Base-by-base conservation (phyloP, 2,329 filamentous ascomycete genomes). In the Juglanconis oblonga region DNA sequence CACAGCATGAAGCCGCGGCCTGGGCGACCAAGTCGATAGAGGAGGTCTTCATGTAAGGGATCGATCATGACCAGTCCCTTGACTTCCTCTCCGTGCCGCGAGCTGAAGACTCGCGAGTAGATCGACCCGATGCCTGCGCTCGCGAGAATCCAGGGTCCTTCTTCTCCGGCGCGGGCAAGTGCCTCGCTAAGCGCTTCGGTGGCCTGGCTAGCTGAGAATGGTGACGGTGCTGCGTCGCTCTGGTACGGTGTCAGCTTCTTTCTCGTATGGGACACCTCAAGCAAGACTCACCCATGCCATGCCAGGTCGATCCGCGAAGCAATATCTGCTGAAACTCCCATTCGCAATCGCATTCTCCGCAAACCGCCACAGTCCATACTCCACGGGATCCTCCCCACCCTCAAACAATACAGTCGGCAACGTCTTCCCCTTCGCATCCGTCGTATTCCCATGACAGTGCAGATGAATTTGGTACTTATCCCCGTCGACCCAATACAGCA, bases 291-390 rank as follows among this genome's bases (percentile, higher is more conserved):
- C 76, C 87, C 92, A 97, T 6, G 84, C 94, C 58, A 94, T 84
- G 1, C 95, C 95, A 1, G 95, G 95, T 29, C 95, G 89, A 72
- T 99, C 95, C 71, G 91, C 93, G 74, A 97, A 97, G 80, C 95
- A 99, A 77, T 96, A 98, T 62, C 94, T 87, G 58, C 81, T 79
- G 67, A 99, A 95, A 50, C 89, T 90, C 44, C 91, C 91, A 68
- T 95, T 95, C 64, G 86, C 80, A 65, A 92, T 79, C 1, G 90
- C 87, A 58, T 87, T 81, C 61, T 92, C 86, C 10, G 92, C 90
- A 76, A 96, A 91, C 57, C 87, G 83, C 76, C 92, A 89, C 58
- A 99, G 81, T 6, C 88, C 86, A 67, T 90, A 79, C 72, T 96
- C 92, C 14, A 92, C 87, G 0, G 94, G 87, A 29, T 84, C 78